phyloP scores from a whole-genome alignment of 192 early-diverging fungal genomes.

The Thamnidium elegans region DNA sequence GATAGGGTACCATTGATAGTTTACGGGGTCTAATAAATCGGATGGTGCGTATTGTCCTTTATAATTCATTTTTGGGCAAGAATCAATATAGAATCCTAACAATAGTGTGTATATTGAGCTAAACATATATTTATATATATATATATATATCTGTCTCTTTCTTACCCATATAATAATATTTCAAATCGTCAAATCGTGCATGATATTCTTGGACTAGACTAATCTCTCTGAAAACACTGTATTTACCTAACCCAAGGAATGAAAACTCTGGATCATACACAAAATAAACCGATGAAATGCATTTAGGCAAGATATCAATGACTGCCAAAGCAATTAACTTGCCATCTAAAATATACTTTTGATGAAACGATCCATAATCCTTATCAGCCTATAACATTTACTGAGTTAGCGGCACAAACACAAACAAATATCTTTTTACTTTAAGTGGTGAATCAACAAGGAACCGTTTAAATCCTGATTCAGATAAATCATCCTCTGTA shows the following conservation, averaged over 20 bases:
- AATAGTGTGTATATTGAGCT: background rate
- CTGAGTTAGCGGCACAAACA: background rate
- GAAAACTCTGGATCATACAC: conserved; percentile 90
- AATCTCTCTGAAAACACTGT: conserved; percentile 83
- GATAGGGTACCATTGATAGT: conserved; percentile 51
- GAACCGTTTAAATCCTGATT: conserved; percentile 58
- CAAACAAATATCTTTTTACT: conserved; percentile 20
- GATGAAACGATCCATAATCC: conserved; percentile 77
- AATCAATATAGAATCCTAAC: conserved; percentile 87
- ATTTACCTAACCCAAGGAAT: conserved; percentile 78
- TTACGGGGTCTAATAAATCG: conserved; percentile 72
- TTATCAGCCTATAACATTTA: background rate
- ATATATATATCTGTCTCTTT: background rate
- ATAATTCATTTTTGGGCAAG: conserved; percentile 92
- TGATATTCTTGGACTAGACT: conserved; percentile 53
- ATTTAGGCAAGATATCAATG: conserved; percentile 84
- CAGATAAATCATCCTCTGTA: conserved; percentile 45
- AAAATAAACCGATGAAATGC: conserved; percentile 92
- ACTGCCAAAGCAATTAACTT: conserved; percentile 87
- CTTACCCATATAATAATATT: conserved; percentile 92
- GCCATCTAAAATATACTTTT: conserved; percentile 85
- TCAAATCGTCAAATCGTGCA: conserved; percentile 43
- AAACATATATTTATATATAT: background rate
- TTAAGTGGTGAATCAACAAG: conserved; percentile 74
- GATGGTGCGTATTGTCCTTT: conserved; percentile 88